Conservation (phyloP, 1,284 basidiomycete species). For the Moesziomyces sp. region DNA sequence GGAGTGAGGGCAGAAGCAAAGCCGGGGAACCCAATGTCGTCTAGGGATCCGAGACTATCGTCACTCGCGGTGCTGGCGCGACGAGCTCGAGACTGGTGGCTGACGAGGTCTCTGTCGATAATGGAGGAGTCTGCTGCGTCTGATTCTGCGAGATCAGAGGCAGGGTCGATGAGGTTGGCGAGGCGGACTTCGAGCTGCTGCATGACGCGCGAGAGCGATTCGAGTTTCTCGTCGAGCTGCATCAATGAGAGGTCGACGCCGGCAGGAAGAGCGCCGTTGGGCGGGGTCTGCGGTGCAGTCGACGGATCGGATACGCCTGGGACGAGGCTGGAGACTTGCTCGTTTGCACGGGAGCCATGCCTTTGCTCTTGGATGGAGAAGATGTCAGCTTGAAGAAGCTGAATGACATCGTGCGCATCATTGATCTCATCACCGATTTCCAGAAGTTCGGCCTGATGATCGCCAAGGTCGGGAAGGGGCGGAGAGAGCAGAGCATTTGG, state of each 20-base stretch:
- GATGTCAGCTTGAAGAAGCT: constrained; percentile 43
- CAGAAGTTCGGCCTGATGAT: constrained; percentile 15
- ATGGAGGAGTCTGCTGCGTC: constrained; percentile 33
- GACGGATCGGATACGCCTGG: not conserved
- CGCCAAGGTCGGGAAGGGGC: constrained; percentile 6
- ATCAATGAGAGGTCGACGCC: constrained; percentile 83
- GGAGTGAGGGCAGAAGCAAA: constrained; percentile 36
- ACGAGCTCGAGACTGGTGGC: constrained; percentile 18
- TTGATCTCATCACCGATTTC: constrained; percentile 39
- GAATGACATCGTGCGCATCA: constrained; percentile 38
- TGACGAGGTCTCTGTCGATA: constrained; percentile 37
- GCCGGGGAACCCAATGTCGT: constrained; percentile 37
- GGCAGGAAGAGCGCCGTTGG: constrained; percentile 47
- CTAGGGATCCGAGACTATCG: constrained; percentile 39
- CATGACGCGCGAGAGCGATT: constrained; percentile 71
- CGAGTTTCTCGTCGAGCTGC: constrained; percentile 81
- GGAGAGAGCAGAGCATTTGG: not conserved
- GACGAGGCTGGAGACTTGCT: not conserved
- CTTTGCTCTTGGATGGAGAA: constrained; percentile 54
- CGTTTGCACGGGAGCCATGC: constrained; percentile 17
- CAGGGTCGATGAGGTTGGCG: constrained; percentile 10
- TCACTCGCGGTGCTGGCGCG: constrained; percentile 33
- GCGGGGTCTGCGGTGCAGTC: constrained; percentile 1
- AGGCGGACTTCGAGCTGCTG: constrained; percentile 49
- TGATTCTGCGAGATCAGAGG: not conserved